phyloP scores from a whole-genome alignment of 257 asterid genomes.

The Penstemon davidsonii region DNA sequence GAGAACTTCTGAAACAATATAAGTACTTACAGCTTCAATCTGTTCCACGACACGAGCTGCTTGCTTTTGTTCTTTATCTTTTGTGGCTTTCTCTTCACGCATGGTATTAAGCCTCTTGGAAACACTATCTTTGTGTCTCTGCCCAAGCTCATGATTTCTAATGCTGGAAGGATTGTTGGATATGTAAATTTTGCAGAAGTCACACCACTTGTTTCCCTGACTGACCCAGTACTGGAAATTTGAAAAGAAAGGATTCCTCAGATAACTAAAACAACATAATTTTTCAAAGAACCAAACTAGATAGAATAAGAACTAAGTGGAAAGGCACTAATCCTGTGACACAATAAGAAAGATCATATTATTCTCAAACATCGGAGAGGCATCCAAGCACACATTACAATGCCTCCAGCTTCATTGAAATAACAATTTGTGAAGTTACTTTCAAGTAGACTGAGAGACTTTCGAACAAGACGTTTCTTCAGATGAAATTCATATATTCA shows the following conservation, averaged over 20 bases:
- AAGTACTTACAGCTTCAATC: conserved; percentile 83
- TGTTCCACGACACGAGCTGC: conserved; percentile 77
- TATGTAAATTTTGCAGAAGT: conserved; percentile 90
- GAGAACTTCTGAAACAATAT: neutral
- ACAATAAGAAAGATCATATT: neutral
- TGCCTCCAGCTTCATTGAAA: neutral
- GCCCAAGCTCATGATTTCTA: conserved; percentile 96
- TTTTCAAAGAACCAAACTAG: neutral
- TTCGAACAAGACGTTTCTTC: neutral
- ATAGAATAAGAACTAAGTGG: neutral
- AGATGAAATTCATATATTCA: neutral
- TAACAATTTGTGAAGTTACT: conserved; percentile 1
- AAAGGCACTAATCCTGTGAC: neutral
- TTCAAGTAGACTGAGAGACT: neutral
- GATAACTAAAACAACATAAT: conserved; percentile 21
- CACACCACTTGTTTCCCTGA: conserved; percentile 99
- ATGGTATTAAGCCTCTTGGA: conserved; percentile 69
- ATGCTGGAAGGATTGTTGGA: conserved; percentile 90
- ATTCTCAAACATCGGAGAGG: neutral
- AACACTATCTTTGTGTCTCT: conserved; percentile 84
- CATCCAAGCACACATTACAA: conserved; percentile 2
- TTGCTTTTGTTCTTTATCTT: conserved; percentile 75
- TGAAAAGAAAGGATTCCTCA: conserved; percentile 9
- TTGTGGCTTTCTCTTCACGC: conserved; percentile 80
- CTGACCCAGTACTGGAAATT: conserved; percentile 88